Evolutionary conservation across 1,284 basidiomycete species (phyloP).

Genomic region (Heterobasidion irregulare): DNA sequence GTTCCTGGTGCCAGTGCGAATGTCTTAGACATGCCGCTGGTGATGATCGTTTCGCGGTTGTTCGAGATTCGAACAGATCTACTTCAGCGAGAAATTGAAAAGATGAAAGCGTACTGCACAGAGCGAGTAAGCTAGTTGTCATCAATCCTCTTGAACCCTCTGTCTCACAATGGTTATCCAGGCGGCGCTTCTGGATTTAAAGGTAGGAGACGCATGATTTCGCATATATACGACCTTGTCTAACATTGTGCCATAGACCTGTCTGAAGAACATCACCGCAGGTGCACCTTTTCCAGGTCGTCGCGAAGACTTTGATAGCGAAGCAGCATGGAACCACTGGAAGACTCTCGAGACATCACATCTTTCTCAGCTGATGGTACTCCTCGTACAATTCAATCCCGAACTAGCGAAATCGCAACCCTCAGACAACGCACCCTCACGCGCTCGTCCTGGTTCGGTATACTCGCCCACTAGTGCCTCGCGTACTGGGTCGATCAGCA

Average conservation of each 20-base stretch:
- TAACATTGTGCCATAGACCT: slow-evolving; percentile 49
- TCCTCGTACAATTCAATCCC: slow-evolving; percentile 84
- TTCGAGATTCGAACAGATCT: slow-evolving; percentile 70
- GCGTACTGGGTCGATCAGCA: slow-evolving; percentile 56
- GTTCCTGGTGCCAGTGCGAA: slow-evolving; percentile 31
- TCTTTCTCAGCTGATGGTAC: slow-evolving; percentile 82
- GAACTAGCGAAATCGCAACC: slow-evolving; percentile 77
- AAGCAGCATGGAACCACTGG: slow-evolving; percentile 82
- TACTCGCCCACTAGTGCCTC: slow-evolving; percentile 29
- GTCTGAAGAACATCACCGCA: slow-evolving; percentile 86
- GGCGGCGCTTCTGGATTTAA: slow-evolving; percentile 80
- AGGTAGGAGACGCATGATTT: slow-evolving; percentile 36
- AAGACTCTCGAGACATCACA: slow-evolving; percentile 76
- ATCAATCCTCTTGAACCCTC: background rate
- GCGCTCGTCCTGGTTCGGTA: slow-evolving; percentile 45
- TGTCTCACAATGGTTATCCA: slow-evolving; percentile 22
- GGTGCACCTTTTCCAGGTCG: slow-evolving; percentile 80
- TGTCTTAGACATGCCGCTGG: slow-evolving; percentile 69
- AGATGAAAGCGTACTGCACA: slow-evolving; percentile 61
- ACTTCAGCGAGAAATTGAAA: slow-evolving; percentile 71
- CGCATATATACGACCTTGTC: background rate
- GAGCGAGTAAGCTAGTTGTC: slow-evolving; percentile 54
- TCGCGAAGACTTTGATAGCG: slow-evolving; percentile 78
- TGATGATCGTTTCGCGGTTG: slow-evolving; percentile 60
- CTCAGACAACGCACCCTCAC: slow-evolving; percentile 33